Percentiles rank a stretch among this genome's conserved stretches.
Conservation (phyloP, 1,284 basidiomycete species). For the Cystobasidium slooffiae region DNA sequence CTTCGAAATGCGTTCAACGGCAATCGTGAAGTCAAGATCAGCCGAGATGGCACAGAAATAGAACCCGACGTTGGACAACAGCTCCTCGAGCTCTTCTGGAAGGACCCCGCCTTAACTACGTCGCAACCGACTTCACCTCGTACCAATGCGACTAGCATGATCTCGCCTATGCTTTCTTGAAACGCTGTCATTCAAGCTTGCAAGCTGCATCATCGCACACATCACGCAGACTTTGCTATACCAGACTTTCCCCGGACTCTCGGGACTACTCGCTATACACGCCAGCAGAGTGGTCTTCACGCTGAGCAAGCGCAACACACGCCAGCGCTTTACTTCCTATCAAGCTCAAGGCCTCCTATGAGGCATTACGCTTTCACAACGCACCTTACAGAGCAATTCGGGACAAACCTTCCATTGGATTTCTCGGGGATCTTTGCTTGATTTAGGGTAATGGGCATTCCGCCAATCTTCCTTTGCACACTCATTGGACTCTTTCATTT, state of each 20-base stretch:
- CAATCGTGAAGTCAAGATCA: conserved; percentile 54
- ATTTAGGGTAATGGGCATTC: too few species aligned
- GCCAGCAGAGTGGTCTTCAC: not conserved
- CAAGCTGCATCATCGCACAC: too few species aligned
- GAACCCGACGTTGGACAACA: conserved; percentile 50
- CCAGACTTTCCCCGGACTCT: not conserved
- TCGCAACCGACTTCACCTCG: conserved; percentile 9
- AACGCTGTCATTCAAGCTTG: not conserved
- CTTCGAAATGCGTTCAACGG: conserved; percentile 53
- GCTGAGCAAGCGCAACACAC: not conserved
- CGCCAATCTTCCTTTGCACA: too few species aligned
- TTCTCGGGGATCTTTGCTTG: too few species aligned
- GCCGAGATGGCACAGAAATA: conserved; percentile 53
- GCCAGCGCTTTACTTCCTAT: too few species aligned
- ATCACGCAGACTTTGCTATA: too few species aligned
- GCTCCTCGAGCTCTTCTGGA: conserved; percentile 46
- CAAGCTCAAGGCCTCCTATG: too few species aligned
- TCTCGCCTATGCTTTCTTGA: not conserved
- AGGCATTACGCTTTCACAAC: too few species aligned
- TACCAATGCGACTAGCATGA: not conserved
- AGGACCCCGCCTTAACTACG: conserved; percentile 3
- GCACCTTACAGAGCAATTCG: too few species aligned
- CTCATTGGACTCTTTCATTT: too few species aligned
- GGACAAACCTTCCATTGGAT: too few species aligned
- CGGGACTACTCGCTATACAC: not conserved